Conservation (phyloP, 768 basidiomycete species). For the Sporobolomyces phaffii region DNA sequence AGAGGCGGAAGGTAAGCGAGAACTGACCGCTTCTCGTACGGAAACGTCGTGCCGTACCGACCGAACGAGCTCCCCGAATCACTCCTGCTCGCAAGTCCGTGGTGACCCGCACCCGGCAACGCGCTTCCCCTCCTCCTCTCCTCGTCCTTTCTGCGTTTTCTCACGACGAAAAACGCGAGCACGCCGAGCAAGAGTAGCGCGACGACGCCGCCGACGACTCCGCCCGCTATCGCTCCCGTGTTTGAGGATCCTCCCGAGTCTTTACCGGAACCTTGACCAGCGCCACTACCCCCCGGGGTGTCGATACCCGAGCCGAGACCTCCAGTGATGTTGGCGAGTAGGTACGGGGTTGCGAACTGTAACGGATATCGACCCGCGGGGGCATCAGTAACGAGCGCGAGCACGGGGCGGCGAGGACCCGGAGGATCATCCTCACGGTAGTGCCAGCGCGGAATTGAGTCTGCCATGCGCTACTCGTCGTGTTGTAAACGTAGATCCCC, state of each 20-base stretch:
- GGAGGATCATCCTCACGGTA: no score
- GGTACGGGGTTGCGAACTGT: conserved; percentile 23
- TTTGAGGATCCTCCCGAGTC: not conserved
- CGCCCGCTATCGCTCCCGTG: conserved; percentile 32
- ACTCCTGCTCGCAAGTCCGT: not conserved
- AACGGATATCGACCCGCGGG: no score
- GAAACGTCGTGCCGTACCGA: not conserved
- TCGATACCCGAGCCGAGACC: no score
- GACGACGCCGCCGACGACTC: conserved; percentile 34
- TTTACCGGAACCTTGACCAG: not conserved
- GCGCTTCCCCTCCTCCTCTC: not conserved
- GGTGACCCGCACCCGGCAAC: conserved; percentile 15
- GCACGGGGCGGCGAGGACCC: no score
- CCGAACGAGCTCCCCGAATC: conserved; percentile 12
- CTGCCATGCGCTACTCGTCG: conserved; percentile 9
- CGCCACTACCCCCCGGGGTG: no score
- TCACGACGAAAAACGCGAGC: conserved; percentile 12
- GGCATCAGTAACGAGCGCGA: no score
- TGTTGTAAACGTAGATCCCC: conserved; percentile 30
- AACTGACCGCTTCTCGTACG: conserved; percentile 21
- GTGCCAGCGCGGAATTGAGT: conserved; percentile 2
- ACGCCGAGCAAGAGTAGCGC: conserved; percentile 18
- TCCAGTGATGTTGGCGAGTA: conserved; percentile 38
- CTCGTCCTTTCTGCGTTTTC: conserved; percentile 4
- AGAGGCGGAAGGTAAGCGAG: not conserved